Percentiles rank a stretch among this genome's conserved stretches.
phyloP scores from a whole-genome alignment of 148 eudicot genomes.

The Pharnaceum exiguum region DNA sequence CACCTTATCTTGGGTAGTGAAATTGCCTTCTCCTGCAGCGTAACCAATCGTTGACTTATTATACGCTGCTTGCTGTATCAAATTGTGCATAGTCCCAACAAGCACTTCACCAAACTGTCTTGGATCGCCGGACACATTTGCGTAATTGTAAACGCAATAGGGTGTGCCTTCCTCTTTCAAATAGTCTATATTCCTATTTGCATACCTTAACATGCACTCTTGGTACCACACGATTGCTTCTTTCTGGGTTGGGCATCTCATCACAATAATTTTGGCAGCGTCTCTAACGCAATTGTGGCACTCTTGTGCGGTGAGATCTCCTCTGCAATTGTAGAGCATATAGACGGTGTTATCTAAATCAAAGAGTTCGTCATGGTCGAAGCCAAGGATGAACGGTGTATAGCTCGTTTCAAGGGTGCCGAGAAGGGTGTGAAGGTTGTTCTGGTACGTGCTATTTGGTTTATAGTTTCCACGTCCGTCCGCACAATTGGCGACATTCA shows the following conservation, averaged over 20 bases:
- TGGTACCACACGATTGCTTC: slow-evolving; percentile 6
- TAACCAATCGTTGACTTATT: not conserved
- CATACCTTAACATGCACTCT: slow-evolving; percentile 9
- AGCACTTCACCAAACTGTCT: not conserved
- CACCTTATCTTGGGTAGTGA: not conserved
- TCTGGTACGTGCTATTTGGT: not conserved
- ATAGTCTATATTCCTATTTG: slow-evolving; percentile 4
- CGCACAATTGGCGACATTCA: no score
- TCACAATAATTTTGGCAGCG: not conserved
- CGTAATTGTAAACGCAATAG: not conserved
- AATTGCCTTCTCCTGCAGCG: not conserved
- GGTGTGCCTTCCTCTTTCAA: not conserved
- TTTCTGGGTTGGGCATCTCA: not conserved
- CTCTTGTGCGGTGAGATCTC: not conserved
- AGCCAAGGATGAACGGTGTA: no score
- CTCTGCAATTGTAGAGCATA: slow-evolving; percentile 7
- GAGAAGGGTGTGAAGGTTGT: not conserved
- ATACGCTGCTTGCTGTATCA: slow-evolving; percentile 8
- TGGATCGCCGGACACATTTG: not conserved
- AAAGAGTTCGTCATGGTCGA: no score
- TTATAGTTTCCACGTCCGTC: no score
- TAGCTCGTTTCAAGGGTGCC: not conserved
- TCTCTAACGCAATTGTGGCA: not conserved
- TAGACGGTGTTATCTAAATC: not conserved
- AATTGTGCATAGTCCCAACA: not conserved